Percentiles rank a stretch among this genome's conserved stretches.
phyloP scores from a whole-genome alignment of 1,139 yeast genomes.

The Scheffersomyces titani region DNA sequence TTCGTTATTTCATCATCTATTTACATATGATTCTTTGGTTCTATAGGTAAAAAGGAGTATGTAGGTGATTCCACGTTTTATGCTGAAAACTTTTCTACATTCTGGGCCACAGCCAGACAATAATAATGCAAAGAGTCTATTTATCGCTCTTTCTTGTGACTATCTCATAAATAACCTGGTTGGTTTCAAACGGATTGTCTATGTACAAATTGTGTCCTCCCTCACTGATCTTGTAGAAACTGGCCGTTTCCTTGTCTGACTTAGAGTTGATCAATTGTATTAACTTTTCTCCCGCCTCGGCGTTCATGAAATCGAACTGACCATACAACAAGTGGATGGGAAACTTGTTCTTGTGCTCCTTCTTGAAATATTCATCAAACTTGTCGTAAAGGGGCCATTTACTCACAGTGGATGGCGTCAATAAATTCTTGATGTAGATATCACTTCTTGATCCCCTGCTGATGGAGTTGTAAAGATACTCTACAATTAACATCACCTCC shows the following conservation, averaged over 20 bases:
- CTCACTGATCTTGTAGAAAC: slow-evolving; percentile 32
- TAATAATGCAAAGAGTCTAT: no score
- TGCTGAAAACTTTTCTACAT: no score
- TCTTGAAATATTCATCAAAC: slow-evolving; percentile 31
- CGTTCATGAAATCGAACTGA: slow-evolving; percentile 84
- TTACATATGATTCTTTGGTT: no score
- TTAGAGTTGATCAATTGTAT: slow-evolving; percentile 40
- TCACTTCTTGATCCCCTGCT: slow-evolving; percentile 66
- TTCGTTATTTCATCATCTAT: no score
- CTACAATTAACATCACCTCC: slow-evolving; percentile 50
- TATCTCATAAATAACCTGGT: slow-evolving; percentile 27
- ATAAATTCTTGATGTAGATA: slow-evolving; percentile 59
- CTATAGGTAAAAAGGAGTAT: no score
- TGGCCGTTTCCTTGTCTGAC: slow-evolving; percentile 48
- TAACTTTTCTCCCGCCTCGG: slow-evolving; percentile 65
- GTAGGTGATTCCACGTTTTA: neutral
- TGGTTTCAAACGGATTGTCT: slow-evolving; percentile 57
- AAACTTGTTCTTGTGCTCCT: slow-evolving; percentile 19
- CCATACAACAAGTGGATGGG: slow-evolving; percentile 70
- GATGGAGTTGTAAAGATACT: slow-evolving; percentile 62
- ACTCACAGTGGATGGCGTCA: slow-evolving; percentile 79
- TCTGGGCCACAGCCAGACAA: no score
- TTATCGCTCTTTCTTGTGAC: slow-evolving; percentile 3
- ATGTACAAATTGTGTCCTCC: slow-evolving; percentile 51
- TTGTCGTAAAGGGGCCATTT: slow-evolving; percentile 74